Evolutionary conservation across 2,329 filamentous ascomycete genomes (phyloP), one percentile per base, ranked within the genome.

Genomic region (Phaeosphaeriaceae sp.): DNA sequence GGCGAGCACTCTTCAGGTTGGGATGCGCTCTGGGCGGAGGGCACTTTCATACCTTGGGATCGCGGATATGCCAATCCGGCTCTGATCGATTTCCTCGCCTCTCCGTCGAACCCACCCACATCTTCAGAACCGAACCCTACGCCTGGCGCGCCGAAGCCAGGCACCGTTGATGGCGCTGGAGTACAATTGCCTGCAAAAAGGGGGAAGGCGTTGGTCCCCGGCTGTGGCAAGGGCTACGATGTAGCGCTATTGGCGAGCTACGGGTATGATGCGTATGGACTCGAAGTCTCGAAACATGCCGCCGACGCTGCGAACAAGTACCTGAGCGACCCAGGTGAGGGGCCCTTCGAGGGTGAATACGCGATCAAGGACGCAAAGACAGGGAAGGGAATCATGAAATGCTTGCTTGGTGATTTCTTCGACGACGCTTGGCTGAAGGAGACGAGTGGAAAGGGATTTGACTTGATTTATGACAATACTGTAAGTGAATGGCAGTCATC

Each of bases 171-270:
- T 45, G 17, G 63, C 48, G 7, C 33, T 33, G 20, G 55, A 51
- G 19, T 61, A 54, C 22, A 31, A 27, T 7, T 56, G 41, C 21
- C 57, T 2, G 20, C 9, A n/a, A 76, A 25, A 68, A 79, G 75
- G 55, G 85, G 84, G 66, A 82, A 80, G 56, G 92, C 89, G 1
- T 81, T 96, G 9, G 89, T 96, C 0, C 91, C 92, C 0, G 92
- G 92, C 5, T 96, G 92, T 76, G 93, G 92, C 0, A 85, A 86
- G 48, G 93, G 92, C 5, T 90, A 95, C 71, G 93, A 96, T 78
- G 90, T 92, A 1, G 82, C 92, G 10, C 81, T 96, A 40, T 83
- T 96, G 46, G 86, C 88, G 50, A 86, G 86, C 10, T 86, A 89
- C 70, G 92, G 92, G 1, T 95, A 91, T 73, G 89, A 96, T 76